A percentile compares a stretch with the other conserved stretches of the same genome.
Conservation (phyloP, 176 grass and related monocot species). For the Stipa capillata region DNA sequence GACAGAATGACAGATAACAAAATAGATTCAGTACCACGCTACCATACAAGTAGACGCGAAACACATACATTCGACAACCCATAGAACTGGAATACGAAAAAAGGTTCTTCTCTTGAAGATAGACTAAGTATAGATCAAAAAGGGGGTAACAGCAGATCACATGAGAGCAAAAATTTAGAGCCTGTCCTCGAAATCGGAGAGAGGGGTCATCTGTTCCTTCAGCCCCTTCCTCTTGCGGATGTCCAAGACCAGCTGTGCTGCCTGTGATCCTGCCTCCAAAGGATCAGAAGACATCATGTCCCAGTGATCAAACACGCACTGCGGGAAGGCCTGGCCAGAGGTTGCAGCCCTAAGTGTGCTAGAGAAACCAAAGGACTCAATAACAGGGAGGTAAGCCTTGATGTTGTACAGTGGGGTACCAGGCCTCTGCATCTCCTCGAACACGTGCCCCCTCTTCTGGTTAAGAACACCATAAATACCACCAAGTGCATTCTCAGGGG, state of each 20-base stretch:
- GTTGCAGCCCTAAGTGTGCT: slow-evolving; percentile 43
- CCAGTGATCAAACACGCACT: slow-evolving; percentile 69
- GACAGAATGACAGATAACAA: not conserved
- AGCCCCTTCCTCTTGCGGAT: slow-evolving; percentile 57
- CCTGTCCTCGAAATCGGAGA: slow-evolving; percentile 64
- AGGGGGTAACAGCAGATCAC: not conserved
- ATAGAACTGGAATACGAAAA: not conserved
- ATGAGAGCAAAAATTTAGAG: slow-evolving; percentile 19
- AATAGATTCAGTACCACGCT: not conserved
- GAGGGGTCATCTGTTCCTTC: slow-evolving; percentile 74
- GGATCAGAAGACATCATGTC: slow-evolving; percentile 69
- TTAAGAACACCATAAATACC: slow-evolving; percentile 77
- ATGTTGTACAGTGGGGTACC: slow-evolving; percentile 71
- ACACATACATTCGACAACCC: not conserved
- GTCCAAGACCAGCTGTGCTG: slow-evolving; percentile 29
- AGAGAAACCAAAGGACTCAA: slow-evolving; percentile 51
- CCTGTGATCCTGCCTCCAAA: slow-evolving; percentile 43
- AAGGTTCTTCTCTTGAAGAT: not conserved
- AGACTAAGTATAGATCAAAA: not conserved
- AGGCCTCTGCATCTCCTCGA: slow-evolving; percentile 62
- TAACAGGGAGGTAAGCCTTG: slow-evolving; percentile 73
- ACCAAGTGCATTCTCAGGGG: slow-evolving; percentile 64
- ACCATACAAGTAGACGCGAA: not conserved
- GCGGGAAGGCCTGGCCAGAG: slow-evolving; percentile 59
- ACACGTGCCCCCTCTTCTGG: slow-evolving; percentile 67